phyloP scores from a whole-genome alignment of 176 grass and related monocot species.

The Oryza punctata region DNA sequence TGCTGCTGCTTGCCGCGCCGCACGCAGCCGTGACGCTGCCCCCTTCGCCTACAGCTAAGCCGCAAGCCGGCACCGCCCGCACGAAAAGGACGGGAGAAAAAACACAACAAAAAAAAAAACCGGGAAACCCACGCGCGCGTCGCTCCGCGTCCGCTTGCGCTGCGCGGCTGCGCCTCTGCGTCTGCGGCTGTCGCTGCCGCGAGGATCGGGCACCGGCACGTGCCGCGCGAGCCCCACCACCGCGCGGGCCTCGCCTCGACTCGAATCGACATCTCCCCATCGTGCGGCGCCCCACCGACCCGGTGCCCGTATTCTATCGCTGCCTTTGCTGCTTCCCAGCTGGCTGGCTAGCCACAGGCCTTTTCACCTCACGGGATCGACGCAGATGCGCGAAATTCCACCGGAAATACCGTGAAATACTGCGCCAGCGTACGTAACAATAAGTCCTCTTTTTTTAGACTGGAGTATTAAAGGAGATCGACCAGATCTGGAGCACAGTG shows the following conservation, averaged over 20 bases:
- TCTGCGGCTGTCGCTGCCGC: not conserved
- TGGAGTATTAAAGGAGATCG: not conserved
- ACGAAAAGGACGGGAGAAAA: not conserved
- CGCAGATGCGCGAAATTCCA: not conserved
- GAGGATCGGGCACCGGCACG: constrained; percentile 17
- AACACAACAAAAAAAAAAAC: no score
- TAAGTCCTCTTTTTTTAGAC: not conserved
- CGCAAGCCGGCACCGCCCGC: no score
- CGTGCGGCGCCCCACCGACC: constrained; percentile 12
- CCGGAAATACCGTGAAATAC: not conserved
- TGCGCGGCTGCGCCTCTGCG: no score
- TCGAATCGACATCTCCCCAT: constrained; percentile 21
- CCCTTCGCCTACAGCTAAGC: no score
- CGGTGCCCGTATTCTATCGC: constrained; percentile 21
- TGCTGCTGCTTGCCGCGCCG: no score
- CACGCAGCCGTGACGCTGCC: no score
- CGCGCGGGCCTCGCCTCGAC: not conserved
- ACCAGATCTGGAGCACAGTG: constrained; percentile 41
- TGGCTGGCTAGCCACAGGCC: not conserved
- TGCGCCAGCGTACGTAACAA: not conserved
- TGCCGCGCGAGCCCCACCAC: not conserved
- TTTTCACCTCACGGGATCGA: not conserved
- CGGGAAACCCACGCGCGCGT: not conserved
- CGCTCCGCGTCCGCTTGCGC: not conserved
- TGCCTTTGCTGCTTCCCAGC: constrained; percentile 11